phyloP scores from a whole-genome alignment of 2,329 filamentous ascomycete genomes.

The Diaporthe caulivora region DNA sequence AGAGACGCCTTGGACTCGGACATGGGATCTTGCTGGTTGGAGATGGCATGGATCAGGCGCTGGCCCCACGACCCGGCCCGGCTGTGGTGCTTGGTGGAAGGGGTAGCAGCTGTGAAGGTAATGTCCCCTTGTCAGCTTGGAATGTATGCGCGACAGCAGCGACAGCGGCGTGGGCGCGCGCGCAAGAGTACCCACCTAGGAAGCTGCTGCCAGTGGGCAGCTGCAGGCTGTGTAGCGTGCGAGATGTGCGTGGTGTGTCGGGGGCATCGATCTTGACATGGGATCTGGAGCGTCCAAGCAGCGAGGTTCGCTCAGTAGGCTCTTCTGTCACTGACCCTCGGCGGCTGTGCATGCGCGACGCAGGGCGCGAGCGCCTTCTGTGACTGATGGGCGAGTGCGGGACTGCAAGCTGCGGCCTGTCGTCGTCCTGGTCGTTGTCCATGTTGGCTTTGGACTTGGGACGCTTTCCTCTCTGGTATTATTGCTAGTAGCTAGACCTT shows the following conservation, averaged over 20 bases:
- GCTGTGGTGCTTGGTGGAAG: constrained; percentile 63
- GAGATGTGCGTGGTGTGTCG: constrained; percentile 26
- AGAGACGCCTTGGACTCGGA: constrained; percentile 75
- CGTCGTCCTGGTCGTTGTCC: constrained; percentile 33
- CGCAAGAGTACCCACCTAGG: constrained; percentile 40
- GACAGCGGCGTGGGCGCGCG: not conserved
- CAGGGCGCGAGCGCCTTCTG: constrained; percentile 37
- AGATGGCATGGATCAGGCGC: constrained; percentile 72
- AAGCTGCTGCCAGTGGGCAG: constrained; percentile 35
- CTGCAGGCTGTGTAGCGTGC: not conserved
- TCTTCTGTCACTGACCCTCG: constrained; percentile 37
- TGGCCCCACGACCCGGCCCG: constrained; percentile 70
- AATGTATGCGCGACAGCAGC: not conserved
- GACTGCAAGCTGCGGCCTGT: constrained; percentile 20
- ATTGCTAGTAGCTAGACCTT: not conserved
- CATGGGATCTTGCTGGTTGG: constrained; percentile 69
- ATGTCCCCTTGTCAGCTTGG: constrained; percentile 30
- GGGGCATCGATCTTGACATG: constrained; percentile 36
- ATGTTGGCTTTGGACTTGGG: not conserved
- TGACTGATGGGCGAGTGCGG: constrained; percentile 37
- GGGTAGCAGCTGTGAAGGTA: constrained; percentile 51
- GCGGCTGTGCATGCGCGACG: constrained; percentile 38
- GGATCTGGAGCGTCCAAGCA: constrained; percentile 32
- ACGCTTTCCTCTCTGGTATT: not conserved
- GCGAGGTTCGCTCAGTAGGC: constrained; percentile 35